phyloP scores from a whole-genome alignment of 495 filamentous ascomycete species.

The Trichoderma erinaceum region DNA sequence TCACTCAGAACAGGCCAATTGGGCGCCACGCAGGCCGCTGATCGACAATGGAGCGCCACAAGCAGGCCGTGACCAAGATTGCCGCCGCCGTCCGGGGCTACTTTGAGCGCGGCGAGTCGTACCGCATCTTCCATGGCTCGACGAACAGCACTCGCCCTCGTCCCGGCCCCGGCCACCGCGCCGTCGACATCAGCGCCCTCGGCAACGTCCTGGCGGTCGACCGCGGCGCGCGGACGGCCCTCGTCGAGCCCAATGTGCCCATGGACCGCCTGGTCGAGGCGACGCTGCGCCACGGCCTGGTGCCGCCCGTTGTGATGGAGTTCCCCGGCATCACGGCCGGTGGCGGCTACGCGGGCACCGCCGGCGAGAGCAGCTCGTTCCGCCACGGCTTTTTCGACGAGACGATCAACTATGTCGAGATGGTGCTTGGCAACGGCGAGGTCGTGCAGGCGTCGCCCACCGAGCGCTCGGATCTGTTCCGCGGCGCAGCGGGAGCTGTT shows the following conservation, averaged over 20 bases:
- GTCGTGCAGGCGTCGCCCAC: slow-evolving; percentile 30
- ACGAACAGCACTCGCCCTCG: slow-evolving; percentile 64
- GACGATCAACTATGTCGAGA: slow-evolving; percentile 51
- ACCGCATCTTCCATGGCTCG: slow-evolving; percentile 71
- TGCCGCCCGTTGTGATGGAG: slow-evolving; percentile 55
- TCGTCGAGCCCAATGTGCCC: slow-evolving; percentile 60
- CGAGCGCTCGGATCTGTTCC: slow-evolving; percentile 46
- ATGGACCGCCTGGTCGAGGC: slow-evolving; percentile 55
- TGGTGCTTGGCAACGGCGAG: slow-evolving; percentile 52
- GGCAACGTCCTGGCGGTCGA: slow-evolving; percentile 38
- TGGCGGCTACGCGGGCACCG: slow-evolving; percentile 56
- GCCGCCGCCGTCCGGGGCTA: slow-evolving; percentile 46
- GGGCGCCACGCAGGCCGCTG: slow-evolving; percentile 4
- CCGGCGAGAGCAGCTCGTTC: slow-evolving; percentile 55
- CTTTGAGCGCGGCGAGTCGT: slow-evolving; percentile 53
- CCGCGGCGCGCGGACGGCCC: slow-evolving; percentile 29
- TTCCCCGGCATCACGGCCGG: slow-evolving; percentile 61
- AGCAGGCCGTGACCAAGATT: slow-evolving; percentile 40
- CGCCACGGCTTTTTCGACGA: slow-evolving; percentile 54
- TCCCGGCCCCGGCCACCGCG: slow-evolving; percentile 19
- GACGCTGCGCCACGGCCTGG: slow-evolving; percentile 46
- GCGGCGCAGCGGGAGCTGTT: slow-evolving; percentile 49
- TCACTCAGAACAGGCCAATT: neutral
- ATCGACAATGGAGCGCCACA: slow-evolving; percentile 40
- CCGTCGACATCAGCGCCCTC: slow-evolving; percentile 40